phyloP scores from a whole-genome alignment of 2,329 filamentous ascomycete genomes.

The Penicillium sp. region DNA sequence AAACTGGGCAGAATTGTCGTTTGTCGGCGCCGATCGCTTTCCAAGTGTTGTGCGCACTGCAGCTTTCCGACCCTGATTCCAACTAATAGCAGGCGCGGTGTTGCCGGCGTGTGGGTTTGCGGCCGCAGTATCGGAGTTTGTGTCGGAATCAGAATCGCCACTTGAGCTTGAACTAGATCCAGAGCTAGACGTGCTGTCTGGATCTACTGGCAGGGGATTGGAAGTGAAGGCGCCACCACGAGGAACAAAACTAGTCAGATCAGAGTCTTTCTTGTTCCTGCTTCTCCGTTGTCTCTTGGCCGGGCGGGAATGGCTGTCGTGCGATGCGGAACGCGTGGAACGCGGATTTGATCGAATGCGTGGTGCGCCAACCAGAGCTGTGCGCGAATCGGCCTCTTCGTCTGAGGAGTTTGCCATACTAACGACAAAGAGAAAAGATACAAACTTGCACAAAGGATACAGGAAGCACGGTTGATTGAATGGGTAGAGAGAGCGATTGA shows the following conservation, averaged over 20 bases:
- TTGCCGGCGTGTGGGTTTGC: conserved; percentile 24
- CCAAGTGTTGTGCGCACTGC: conserved; percentile 46
- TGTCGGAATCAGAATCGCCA: conserved; percentile 7
- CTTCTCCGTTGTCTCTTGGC: conserved; percentile 32
- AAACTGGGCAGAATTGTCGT: conserved; percentile 24
- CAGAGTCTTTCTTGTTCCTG: conserved; percentile 21
- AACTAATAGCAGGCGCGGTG: conserved; percentile 38
- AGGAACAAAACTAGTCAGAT: conserved; percentile 40
- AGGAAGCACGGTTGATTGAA: not conserved
- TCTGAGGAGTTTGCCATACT: conserved; percentile 17
- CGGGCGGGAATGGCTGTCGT: conserved; percentile 24
- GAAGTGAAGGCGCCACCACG: conserved; percentile 38
- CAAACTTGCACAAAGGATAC: not conserved
- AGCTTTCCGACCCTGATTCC: conserved; percentile 46
- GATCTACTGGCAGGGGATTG: conserved; percentile 34
- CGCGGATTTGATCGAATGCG: conserved; percentile 29
- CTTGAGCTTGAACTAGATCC: conserved; percentile 22
- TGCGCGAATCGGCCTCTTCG: conserved; percentile 48
- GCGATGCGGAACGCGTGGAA: conserved; percentile 27
- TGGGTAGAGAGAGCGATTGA: not conserved
- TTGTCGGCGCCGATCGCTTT: conserved; percentile 23
- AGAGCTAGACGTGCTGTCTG: conserved; percentile 33
- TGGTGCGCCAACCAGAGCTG: conserved; percentile 44
- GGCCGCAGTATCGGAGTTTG: conserved; percentile 14
- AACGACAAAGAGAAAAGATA: not conserved